Percentiles rank a stretch among this genome's conserved stretches.
Conservation (phyloP, 2,329 filamentous ascomycete genomes). For the Huntiella bhutanensis region DNA sequence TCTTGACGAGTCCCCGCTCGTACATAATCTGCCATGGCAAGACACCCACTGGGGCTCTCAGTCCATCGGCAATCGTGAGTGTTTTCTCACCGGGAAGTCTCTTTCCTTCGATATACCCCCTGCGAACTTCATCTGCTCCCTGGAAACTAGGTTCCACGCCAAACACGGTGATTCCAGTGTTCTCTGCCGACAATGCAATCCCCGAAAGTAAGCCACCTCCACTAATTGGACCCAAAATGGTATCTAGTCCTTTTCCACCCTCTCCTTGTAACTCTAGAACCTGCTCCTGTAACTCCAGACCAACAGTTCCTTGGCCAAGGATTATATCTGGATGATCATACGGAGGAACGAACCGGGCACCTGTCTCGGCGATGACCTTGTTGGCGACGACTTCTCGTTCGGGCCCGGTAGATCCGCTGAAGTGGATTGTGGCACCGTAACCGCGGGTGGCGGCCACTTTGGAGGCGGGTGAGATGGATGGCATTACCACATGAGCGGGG, state of each 20-base stretch:
- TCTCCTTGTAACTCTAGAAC: slow-evolving; percentile 32
- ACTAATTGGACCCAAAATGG: slow-evolving; percentile 65
- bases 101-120: slow-evolving; percentile 45
- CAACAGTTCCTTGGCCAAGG: slow-evolving; percentile 80
- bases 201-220: slow-evolving; percentile 80
- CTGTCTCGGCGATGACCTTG: slow-evolving; percentile 50
- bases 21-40: slow-evolving; percentile 64
- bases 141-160: slow-evolving; percentile 70
- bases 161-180: slow-evolving; percentile 58
- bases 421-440: slow-evolving; percentile 61
- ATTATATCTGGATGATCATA: slow-evolving; percentile 89
- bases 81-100: slow-evolving; percentile 52
- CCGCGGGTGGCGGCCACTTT: slow-evolving; percentile 70
- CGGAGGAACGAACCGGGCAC: slow-evolving; percentile 65
- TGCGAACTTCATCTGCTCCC: slow-evolving; percentile 64
- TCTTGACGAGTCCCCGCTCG: slow-evolving; percentile 47
- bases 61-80: slow-evolving; percentile 72
- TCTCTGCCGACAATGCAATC: slow-evolving; percentile 55
- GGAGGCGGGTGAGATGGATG: slow-evolving; percentile 58
- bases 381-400: slow-evolving; percentile 65
- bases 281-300: slow-evolving; percentile 64
- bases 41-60: slow-evolving; percentile 63
- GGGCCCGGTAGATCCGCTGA: slow-evolving; percentile 59
- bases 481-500: slow-evolving; percentile 83
- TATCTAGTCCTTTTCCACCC: slow-evolving; percentile 28